Conservation (phyloP, 108 stramenopile species). For the Stephanodiscus minutulus region DNA sequence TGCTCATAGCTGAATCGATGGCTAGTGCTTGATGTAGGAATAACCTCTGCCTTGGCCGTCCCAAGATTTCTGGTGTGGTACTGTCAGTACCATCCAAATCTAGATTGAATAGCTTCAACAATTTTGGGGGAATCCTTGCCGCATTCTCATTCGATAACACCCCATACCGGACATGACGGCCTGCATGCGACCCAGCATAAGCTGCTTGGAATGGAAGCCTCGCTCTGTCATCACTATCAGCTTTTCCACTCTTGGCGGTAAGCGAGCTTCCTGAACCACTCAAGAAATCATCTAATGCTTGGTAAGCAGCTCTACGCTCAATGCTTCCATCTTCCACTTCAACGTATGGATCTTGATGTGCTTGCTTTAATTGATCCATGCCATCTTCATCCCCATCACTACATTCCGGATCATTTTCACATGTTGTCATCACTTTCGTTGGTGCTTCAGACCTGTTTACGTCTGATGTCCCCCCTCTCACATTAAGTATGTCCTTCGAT, state of each 20-base stretch:
- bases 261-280: conserved; percentile 1
- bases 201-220: conserved; percentile 58
- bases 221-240: background rate
- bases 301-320: conserved; percentile 27
- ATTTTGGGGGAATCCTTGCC: conserved; percentile 22
- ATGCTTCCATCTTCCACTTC: conserved; percentile 17
- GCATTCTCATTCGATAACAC: conserved; percentile 29
- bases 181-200: conserved; percentile 70
- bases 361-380: conserved; percentile 20
- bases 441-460: background rate
- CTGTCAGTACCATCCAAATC: conserved; percentile 8
- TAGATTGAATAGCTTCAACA: conserved; percentile 27
- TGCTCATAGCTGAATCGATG: conserved; percentile 66
- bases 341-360: conserved; percentile 15
- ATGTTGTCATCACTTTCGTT: background rate
- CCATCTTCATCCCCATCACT: conserved; percentile 3
- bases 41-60: conserved; percentile 25
- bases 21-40: conserved; percentile 87
- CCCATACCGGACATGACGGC: conserved; percentile 53
- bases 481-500: background rate
- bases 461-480: background rate
- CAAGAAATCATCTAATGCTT: conserved; percentile 28
- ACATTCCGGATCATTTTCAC: background rate
- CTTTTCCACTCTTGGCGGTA: background rate
- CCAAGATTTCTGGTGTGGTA: background rate